Conservation (phyloP, 345 rosid species). For the Erucastrum elatum region DNA sequence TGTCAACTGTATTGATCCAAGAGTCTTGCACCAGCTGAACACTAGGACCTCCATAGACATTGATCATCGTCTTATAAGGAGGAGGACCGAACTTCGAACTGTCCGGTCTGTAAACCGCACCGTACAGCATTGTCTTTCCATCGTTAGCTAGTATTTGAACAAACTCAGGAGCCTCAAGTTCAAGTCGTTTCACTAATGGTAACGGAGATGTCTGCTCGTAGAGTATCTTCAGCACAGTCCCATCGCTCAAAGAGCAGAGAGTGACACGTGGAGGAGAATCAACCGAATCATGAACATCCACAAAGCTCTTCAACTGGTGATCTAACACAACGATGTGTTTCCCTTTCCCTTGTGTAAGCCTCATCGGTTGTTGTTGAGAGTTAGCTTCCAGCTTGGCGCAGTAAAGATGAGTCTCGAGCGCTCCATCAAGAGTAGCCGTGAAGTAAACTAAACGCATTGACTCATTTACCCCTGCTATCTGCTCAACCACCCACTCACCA, state of each 20-base stretch:
- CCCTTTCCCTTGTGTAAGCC: conserved; percentile 81
- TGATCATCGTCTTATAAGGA: conserved; percentile 82
- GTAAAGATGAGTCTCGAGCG: conserved; percentile 76
- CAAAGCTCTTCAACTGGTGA: conserved; percentile 77
- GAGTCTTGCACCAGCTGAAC: conserved; percentile 74
- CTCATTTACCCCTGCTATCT: conserved; percentile 82
- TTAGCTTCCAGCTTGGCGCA: conserved; percentile 47
- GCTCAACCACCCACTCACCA: conserved; percentile 97
- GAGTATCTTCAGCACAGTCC: conserved; percentile 56
- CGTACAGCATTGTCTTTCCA: conserved; percentile 56
- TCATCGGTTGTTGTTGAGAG: conserved; percentile 1
- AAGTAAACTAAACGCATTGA: conserved; percentile 62
- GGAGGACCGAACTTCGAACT: conserved; percentile 77
- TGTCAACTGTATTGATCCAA: conserved; percentile 85
- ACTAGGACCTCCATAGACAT: conserved; percentile 88
- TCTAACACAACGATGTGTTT: conserved; percentile 80
- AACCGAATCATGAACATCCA: conserved; percentile 86
- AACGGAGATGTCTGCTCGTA: conserved; percentile 65
- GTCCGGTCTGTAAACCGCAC: conserved; percentile 87
- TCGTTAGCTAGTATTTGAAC: conserved; percentile 68
- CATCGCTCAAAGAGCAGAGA: conserved; percentile 66
- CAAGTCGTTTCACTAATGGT: conserved; percentile 54
- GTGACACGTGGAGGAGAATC: conserved; percentile 68
- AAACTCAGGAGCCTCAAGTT: conserved; percentile 78
- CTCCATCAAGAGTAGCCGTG: conserved; percentile 83